Conservation (phyloP, 805 yeast species). For the Metschnikowia cubensis region DNA sequence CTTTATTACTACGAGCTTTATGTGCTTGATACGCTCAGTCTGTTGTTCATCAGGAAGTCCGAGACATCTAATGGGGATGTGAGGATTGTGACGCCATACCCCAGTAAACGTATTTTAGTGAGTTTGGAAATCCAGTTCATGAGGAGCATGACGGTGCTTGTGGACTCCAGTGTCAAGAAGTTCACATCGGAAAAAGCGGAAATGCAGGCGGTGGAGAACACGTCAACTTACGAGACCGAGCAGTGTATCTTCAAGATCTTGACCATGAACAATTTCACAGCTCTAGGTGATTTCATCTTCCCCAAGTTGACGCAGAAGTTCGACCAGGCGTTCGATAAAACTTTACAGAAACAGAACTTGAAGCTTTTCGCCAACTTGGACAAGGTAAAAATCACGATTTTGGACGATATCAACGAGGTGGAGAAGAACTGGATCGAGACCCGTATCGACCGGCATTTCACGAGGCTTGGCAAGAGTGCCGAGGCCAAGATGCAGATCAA, state of each 20-base stretch:
- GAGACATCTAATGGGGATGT: slow-evolving; percentile 18
- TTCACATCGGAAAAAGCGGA: slow-evolving; percentile 22
- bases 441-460: slow-evolving; percentile 25
- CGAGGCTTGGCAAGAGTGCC: slow-evolving; percentile 4
- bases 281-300: slow-evolving; percentile 27
- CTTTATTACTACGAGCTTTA: slow-evolving; percentile 36
- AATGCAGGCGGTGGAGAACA: slow-evolving; percentile 10
- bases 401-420: slow-evolving; percentile 37
- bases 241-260: slow-evolving; percentile 34
- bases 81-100: slow-evolving; percentile 33
- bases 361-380: slow-evolving; percentile 41
- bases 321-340: slow-evolving; percentile 34
- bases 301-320: slow-evolving; percentile 31
- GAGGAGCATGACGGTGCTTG: slow-evolving; percentile 38
- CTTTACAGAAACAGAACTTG: slow-evolving; percentile 34
- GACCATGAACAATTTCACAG: slow-evolving; percentile 43
- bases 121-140: slow-evolving; percentile 44
- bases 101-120: slow-evolving; percentile 37
- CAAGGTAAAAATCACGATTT: slow-evolving; percentile 35
- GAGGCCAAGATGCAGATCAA: slow-evolving; percentile 14
- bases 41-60: slow-evolving; percentile 22
- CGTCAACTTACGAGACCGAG: slow-evolving; percentile 17
- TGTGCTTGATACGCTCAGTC: slow-evolving; percentile 28
- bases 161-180: slow-evolving; percentile 40
- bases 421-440: slow-evolving; percentile 34